Evolutionary conservation across 192 early-diverging fungal species (phyloP).

Genomic region (Coemansia aciculifera): DNA sequence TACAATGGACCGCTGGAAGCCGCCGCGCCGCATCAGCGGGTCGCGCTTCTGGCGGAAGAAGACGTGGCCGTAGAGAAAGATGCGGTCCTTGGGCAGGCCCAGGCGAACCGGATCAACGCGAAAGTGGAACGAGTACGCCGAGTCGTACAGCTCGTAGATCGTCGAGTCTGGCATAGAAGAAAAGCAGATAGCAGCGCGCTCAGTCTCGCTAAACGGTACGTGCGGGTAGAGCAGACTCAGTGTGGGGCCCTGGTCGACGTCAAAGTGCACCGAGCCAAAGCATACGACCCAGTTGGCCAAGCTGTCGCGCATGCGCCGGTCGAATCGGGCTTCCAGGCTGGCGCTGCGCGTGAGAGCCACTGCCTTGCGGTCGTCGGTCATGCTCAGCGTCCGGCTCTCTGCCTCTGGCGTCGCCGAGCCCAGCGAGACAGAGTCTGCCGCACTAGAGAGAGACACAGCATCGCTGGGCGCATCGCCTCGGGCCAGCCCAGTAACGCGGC

Average conservation of each 20-base stretch:
- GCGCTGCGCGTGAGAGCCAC: constrained; percentile 41
- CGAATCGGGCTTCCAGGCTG: constrained; percentile 51
- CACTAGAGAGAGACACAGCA: neutral
- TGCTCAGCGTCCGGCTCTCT: constrained; percentile 45
- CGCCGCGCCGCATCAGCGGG: constrained; percentile 79
- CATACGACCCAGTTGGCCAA: constrained; percentile 63
- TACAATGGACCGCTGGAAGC: constrained; percentile 91
- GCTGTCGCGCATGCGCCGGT: constrained; percentile 24
- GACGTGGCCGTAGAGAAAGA: constrained; percentile 78
- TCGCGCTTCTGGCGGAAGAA: constrained; percentile 94
- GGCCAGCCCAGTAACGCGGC: constrained; percentile 3
- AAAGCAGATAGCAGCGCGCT: constrained; percentile 76
- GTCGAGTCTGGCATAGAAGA: constrained; percentile 79
- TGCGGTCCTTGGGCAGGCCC: constrained; percentile 40
- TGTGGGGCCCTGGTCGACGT: constrained; percentile 78
- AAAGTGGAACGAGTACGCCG: constrained; percentile 71
- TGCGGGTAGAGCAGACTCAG: constrained; percentile 74
- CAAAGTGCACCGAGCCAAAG: constrained; percentile 79
- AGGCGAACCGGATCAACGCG: constrained; percentile 59
- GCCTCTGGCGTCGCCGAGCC: constrained; percentile 23
- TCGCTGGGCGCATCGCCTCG: constrained; percentile 9
- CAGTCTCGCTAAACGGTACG: constrained; percentile 62
- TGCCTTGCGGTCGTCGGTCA: constrained; percentile 31
- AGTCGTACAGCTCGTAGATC: constrained; percentile 72
- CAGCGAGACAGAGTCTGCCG: neutral